Evolutionary conservation across 441 rosid species (phyloP), one percentile per base, ranked within the genome.

Genomic region (Biscutella auriculata): DNA sequence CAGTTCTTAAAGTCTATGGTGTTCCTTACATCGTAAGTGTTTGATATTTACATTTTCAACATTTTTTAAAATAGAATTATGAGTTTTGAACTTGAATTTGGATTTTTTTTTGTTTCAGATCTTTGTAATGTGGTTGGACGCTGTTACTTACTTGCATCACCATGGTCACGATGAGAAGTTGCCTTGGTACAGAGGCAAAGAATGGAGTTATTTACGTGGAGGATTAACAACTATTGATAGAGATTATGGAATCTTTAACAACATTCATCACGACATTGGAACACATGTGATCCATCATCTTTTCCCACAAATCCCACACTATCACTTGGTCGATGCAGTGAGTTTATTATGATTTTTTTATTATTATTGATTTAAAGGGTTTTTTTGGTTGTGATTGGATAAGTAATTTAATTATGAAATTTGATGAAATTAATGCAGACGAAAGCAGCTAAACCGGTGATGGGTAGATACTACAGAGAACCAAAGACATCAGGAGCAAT

Each of bases 161-260:
- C 98, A 92, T 67, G 97, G 97, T 26, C 79, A 82, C 26, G 86
- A 84, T 37, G 77, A 69, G 60, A 92, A 84, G 55, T 84, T 92
- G 65, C 98, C 98, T 8, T 92, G 98, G 98, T 92, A 92, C 65
- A 87, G 97, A 4, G 90, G 97, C 63, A 56, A 85, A 92, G 97
- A 90, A 68, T 90, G 97, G 97, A 87, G 84, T 67, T 84, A 84
- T 53, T 37, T 90, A 41, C 78, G 95, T 26, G 97, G 97, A 80
- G 95, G 97, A 56, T 80, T 90, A 11, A 90, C 97, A 39, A 90
- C 97, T 1, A 59, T 90, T 7, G 97, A 90, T 54, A 75, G 97
- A 19, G 97, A 90, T 57, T 90, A 84, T 12, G 95, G 97, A 54
- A 49, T 73, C 69, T 71, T 88, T 65, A 88, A 88, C 66, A 74